Percentiles rank a stretch among this genome's conserved stretches.
Evolutionary conservation across 768 basidiomycete species (phyloP).

Genomic region (Goffeauzyma gilvescens): DNA sequence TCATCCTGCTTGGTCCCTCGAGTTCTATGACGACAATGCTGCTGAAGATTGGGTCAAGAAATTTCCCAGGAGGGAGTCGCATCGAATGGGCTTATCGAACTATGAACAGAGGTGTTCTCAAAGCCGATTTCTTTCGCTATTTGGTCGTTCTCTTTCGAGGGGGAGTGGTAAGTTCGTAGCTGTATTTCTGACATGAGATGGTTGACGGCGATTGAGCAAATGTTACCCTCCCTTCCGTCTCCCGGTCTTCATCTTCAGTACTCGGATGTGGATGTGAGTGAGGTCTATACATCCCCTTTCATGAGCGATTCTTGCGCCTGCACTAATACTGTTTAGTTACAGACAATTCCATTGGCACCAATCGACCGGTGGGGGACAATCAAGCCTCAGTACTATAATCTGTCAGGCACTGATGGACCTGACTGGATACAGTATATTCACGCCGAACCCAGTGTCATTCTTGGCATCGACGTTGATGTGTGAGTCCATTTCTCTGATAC

Average conservation of each 20-base stretch:
- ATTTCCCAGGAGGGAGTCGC: slow-evolving; percentile 4
- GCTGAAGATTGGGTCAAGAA: slow-evolving; percentile 15
- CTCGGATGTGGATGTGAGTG: slow-evolving; percentile 28
- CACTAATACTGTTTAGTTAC: background rate
- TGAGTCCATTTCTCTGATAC: background rate
- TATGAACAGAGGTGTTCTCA: slow-evolving; percentile 22
- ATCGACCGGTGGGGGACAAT: slow-evolving; percentile 4
- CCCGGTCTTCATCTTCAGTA: too few species aligned
- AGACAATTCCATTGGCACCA: slow-evolving; percentile 4
- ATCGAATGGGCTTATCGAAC: slow-evolving; percentile 18
- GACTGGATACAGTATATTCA: background rate
- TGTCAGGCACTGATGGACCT: slow-evolving; percentile 1
- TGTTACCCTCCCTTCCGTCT: too few species aligned
- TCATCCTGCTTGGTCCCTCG: slow-evolving; percentile 11
- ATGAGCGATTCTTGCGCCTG: background rate
- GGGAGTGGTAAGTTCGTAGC: slow-evolving; percentile 14
- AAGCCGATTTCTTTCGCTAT: slow-evolving; percentile 25
- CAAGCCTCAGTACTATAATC: background rate
- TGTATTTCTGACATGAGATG: too few species aligned
- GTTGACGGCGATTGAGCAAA: too few species aligned
- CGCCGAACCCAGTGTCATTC: background rate
- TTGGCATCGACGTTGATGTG: slow-evolving; percentile 6
- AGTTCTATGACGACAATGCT: slow-evolving; percentile 18
- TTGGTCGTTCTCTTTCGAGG: slow-evolving; percentile 20
- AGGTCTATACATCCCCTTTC: background rate